Evolutionary conservation across 306 rosid species (phyloP).

Genomic region (Lagenaria siceraria): DNA sequence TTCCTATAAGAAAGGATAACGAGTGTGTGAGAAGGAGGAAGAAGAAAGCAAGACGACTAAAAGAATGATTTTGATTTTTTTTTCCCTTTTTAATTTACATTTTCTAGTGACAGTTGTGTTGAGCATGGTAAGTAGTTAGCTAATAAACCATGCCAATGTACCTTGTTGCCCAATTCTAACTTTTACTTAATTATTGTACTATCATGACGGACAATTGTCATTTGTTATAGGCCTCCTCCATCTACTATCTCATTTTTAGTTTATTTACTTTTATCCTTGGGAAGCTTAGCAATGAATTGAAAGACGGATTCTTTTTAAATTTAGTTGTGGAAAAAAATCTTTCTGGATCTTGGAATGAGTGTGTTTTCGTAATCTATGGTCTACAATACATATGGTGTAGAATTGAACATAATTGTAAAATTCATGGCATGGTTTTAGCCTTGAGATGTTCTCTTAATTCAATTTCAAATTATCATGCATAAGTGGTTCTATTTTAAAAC

Average conservation of each 20-base stretch:
- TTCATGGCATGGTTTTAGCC: background rate
- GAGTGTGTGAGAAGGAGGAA: background rate
- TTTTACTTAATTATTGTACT: background rate
- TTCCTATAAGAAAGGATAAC: background rate
- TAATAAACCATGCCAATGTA: background rate
- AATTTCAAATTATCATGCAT: background rate
- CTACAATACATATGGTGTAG: background rate
- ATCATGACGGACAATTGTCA: no score
- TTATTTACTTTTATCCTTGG: no score
- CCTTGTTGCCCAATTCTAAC: background rate
- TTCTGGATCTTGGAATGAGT: background rate
- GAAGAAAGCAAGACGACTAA: background rate
- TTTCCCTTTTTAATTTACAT: background rate
- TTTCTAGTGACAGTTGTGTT: background rate
- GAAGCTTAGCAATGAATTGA: background rate
- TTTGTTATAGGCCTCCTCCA: no score
- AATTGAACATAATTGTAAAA: background rate
- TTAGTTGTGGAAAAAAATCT: background rate
- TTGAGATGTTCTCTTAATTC: background rate
- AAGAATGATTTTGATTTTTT: background rate
- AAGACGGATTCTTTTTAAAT: background rate
- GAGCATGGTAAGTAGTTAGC: background rate
- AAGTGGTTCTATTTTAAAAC: background rate
- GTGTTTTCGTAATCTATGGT: background rate
- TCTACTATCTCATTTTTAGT: no score